Conservation (phyloP, 2,329 filamentous ascomycete genomes). For the Xylariaceae sp. region DNA sequence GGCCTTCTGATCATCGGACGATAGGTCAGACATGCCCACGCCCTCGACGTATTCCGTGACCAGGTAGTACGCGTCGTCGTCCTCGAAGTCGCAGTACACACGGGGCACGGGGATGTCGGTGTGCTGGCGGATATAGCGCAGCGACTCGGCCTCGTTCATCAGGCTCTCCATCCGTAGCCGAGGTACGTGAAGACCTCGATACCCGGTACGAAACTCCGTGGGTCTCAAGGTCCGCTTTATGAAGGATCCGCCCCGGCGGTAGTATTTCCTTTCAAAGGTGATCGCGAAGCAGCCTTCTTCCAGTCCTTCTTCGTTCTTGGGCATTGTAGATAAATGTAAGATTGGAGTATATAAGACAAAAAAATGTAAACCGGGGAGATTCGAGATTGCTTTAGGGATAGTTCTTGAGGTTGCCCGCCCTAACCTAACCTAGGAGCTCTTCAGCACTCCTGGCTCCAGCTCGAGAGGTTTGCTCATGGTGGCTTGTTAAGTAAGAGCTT, state of each 20-base stretch:
- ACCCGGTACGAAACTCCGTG: conserved; percentile 26
- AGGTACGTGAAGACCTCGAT: conserved; percentile 28
- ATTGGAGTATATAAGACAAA: not conserved
- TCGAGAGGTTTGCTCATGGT: no score
- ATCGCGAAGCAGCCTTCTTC: conserved; percentile 25
- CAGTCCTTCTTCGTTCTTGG: not conserved
- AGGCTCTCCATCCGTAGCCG: conserved; percentile 26
- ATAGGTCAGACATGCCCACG: conserved; percentile 26
- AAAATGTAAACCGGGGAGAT: no score
- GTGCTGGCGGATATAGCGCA: conserved; percentile 21
- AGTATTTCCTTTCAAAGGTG: conserved; percentile 29
- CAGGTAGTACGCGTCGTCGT: conserved; percentile 29
- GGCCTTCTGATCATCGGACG: conserved; percentile 21
- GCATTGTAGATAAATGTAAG: not conserved
- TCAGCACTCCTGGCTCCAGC: no score
- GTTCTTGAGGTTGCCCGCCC: no score
- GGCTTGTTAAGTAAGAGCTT: no score
- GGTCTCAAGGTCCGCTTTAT: conserved; percentile 31
- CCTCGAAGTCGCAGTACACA: conserved; percentile 26
- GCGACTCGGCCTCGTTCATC: conserved; percentile 27
- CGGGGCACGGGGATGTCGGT: conserved; percentile 29
- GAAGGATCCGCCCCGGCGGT: conserved; percentile 23
- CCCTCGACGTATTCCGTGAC: conserved; percentile 30
- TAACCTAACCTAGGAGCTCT: no score
- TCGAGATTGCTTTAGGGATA: no score